phyloP scores from a whole-genome alignment of 495 filamentous ascomycete genomes.

The Xylaria acuta region DNA sequence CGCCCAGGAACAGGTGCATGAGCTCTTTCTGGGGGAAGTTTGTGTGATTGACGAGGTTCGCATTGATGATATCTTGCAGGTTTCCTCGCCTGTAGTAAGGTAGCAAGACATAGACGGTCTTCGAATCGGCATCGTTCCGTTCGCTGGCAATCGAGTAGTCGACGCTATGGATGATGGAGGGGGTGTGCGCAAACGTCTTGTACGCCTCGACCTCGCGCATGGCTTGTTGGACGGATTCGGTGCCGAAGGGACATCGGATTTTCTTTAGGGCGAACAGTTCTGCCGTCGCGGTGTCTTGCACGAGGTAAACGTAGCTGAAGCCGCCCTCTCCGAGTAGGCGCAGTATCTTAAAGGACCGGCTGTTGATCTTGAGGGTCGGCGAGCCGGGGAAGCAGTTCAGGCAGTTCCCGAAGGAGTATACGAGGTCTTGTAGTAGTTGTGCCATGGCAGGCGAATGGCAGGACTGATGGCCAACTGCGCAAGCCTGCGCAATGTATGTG shows the following conservation, averaged over 20 bases:
- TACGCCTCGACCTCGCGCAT: constrained; percentile 98
- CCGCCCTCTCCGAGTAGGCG: constrained; percentile 94
- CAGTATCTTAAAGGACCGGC: constrained; percentile 91
- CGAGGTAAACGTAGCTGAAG: constrained; percentile 98
- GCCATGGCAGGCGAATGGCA: constrained; percentile 62
- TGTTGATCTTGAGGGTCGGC: constrained; percentile 94
- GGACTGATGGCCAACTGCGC: not conserved
- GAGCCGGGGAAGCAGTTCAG: constrained; percentile 94
- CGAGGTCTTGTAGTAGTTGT: constrained; percentile 83
- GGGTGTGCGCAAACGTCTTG: constrained; percentile 79
- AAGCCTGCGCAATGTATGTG: constrained; percentile 8
- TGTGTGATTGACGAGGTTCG: constrained; percentile 96
- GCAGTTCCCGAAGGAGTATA: constrained; percentile 92
- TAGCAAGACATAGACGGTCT: constrained; percentile 95
- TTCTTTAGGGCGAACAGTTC: constrained; percentile 95
- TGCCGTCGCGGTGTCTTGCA: constrained; percentile 82
- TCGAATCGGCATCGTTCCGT: constrained; percentile 69
- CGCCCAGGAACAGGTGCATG: constrained; percentile 89
- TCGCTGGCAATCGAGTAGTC: constrained; percentile 73
- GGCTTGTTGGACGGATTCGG: constrained; percentile 91
- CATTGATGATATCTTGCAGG: constrained; percentile 97
- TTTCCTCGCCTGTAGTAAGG: constrained; percentile 96
- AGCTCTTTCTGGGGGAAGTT: constrained; percentile 81
- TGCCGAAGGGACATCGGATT: constrained; percentile 95
- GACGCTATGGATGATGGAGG: constrained; percentile 87